A percentile compares a stretch with the other conserved stretches of the same genome.
These are phyloP conservation scores for Phytopythium kandeliae DNA, from an alignment of 352 stramenopile genomes.

Conservation along the genomic window DNA sequence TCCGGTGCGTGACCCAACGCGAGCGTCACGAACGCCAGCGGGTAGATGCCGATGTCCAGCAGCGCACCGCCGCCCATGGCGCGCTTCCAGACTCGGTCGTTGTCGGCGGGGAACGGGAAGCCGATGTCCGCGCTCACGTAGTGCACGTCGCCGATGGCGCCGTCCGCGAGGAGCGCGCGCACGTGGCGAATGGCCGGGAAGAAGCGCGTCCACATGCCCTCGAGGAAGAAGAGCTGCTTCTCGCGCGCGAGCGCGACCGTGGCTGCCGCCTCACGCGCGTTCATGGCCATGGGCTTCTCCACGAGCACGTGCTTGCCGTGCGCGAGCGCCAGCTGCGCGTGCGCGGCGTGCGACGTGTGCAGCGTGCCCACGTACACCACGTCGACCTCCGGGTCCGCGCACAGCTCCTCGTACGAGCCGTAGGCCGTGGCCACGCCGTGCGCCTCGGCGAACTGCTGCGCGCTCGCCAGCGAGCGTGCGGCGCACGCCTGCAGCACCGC, in stretches of 20 bases:
- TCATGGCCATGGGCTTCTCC: conserved; percentile 92
- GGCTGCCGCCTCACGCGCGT: conserved; percentile 62
- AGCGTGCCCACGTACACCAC: conserved; percentile 93
- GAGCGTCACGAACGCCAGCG: conserved; percentile 61
- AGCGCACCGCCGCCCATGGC: conserved; percentile 66
- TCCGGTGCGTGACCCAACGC: conserved; percentile 44
- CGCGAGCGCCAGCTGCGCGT: conserved; percentile 67
- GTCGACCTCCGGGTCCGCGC: conserved; percentile 72
- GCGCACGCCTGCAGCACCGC: conserved; percentile 42
- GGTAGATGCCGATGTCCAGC: conserved; percentile 77
- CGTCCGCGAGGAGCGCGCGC: conserved; percentile 42
- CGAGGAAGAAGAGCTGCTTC: conserved; percentile 77
- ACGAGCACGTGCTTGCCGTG: conserved; percentile 90
- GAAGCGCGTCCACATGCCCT: conserved; percentile 86
- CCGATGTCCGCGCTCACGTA: conserved; percentile 72
- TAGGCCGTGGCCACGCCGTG: conserved; percentile 53
- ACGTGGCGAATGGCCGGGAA: conserved; percentile 69
- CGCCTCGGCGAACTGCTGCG: conserved; percentile 36
- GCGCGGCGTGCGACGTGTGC: conserved; percentile 77
- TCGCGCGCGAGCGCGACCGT: conserved; percentile 53
- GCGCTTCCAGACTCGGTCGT: conserved; percentile 59
- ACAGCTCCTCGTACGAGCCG: conserved; percentile 84
- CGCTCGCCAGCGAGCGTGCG: conserved; percentile 34
- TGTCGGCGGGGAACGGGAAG: conserved; percentile 35
- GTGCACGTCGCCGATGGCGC: conserved; percentile 61